Base-by-base conservation (phyloP, 208 protist species). In the Acanthamoeba sp. region DNA sequence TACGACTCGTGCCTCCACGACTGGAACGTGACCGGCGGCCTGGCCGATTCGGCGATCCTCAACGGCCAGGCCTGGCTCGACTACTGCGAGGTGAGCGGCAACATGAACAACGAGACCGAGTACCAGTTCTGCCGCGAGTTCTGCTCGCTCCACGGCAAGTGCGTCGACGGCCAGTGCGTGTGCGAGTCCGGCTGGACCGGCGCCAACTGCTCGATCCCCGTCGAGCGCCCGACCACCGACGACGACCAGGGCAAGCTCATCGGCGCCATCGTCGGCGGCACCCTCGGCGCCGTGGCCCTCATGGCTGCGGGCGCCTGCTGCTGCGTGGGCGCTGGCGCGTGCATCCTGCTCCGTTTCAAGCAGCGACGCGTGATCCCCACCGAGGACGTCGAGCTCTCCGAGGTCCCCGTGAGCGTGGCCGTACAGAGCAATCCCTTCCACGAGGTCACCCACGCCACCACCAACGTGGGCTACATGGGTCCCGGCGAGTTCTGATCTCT, bases 101-200 rank as follows among this genome's bases (percentile, higher is more conserved):
- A 80, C 69, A 80, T 80, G 69, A 69, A 57, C 36, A 57, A 90
- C 48, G 82, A 90, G 29, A 64, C 42, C 57, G 29, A 90, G 0
- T 69, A 40, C 38, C 52, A 69, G 52, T 69, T 90, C 82, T 90
- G 82, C 82, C 52, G 57, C 48, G 82, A 90, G 52, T 90, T 90
- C 52, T 90, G 82, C 82, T 69, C 48, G 32, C 48, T 90, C 10
- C 40, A 90, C 32, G 82, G 82, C 29, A 24, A 90, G 32, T 90
- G 82, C 57, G 42, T 90, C 27, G 34, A 66, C 82, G 82, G 82
- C 34, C n/a, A 59, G 57, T 90, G 82, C 57, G 82, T 90, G 57
- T 90, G 82, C 82, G 82, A 57, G 50, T n/a, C 50, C 0, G 82
- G 82, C 22, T 90, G 82, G 82, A 90, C 82, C 6, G 82, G 82